Evolutionary conservation across 768 basidiomycete species (phyloP).

Genomic region (Pisolithus sp.): DNA sequence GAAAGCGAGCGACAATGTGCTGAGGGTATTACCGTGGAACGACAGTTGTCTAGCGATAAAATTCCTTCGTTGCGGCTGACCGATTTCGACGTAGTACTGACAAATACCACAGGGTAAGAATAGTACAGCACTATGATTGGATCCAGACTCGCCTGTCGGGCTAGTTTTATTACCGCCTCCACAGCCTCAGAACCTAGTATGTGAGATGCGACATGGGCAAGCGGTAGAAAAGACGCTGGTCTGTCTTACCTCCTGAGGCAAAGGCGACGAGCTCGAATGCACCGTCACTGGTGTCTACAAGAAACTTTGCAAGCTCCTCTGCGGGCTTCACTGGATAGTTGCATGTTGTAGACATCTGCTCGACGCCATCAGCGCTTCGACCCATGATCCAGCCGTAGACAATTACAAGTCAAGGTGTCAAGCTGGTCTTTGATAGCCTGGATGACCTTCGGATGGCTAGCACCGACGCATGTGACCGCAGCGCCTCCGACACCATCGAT

Average conservation of each 20-base stretch:
- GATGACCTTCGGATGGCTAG: slow-evolving; percentile 63
- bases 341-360: slow-evolving; percentile 83
- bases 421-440: slow-evolving; percentile 75
- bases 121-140: background rate
- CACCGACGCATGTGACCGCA: slow-evolving; percentile 75
- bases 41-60: slow-evolving; percentile 76
- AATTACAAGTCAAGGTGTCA: slow-evolving; percentile 65
- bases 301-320: slow-evolving; percentile 63
- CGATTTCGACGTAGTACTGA: slow-evolving; percentile 66
- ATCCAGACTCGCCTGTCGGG: slow-evolving; percentile 52
- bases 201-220: background rate
- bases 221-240: background rate
- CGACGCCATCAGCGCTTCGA: background rate
- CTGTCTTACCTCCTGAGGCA: slow-evolving; percentile 59
- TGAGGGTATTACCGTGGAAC: slow-evolving; percentile 81
- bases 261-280: slow-evolving; percentile 71
- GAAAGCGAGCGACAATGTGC: slow-evolving; percentile 59
- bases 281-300: slow-evolving; percentile 62
- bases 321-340: slow-evolving; percentile 76
- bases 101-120: slow-evolving; percentile 8
- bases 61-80: slow-evolving; percentile 64
- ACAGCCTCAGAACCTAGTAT: slow-evolving; percentile 77
- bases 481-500: slow-evolving; percentile 84
- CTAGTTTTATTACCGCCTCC: slow-evolving; percentile 80
- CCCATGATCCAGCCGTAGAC: background rate